Conservation (phyloP, 2,329 filamentous ascomycete species). For the Colletotrichum sp. region DNA sequence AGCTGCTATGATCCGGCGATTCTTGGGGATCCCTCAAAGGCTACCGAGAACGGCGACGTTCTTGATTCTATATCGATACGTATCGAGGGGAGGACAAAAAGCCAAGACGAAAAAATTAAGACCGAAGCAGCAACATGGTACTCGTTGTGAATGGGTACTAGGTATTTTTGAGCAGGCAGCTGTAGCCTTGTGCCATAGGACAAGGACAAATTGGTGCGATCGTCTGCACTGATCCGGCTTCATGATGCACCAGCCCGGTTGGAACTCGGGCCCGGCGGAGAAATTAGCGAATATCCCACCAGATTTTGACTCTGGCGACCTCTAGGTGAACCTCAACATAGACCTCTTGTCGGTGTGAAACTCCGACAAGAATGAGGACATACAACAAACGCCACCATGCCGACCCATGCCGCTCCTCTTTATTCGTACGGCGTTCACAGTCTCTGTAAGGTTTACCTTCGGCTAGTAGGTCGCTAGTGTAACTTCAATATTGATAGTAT, state of each 20-base stretch:
- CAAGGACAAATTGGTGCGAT: neutral
- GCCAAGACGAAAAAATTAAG: no score
- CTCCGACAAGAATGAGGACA: neutral
- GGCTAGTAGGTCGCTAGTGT: neutral
- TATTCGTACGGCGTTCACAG: neutral
- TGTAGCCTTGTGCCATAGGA: neutral
- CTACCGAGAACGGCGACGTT: no score
- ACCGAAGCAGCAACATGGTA: neutral
- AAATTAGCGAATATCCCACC: neutral
- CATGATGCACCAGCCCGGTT: neutral
- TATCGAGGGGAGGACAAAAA: no score
- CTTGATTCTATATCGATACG: no score
- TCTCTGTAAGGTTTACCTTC: neutral
- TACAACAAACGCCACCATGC: neutral
- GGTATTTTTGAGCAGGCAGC: neutral
- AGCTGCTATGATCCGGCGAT: no score
- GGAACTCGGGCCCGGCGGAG: fast-evolving
- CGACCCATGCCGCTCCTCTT: neutral
- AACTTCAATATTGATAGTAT: neutral
- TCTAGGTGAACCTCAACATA: neutral
- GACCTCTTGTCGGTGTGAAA: neutral
- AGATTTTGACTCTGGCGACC: neutral
- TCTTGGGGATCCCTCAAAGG: no score
- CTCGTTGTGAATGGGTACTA: neutral
- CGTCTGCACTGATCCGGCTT: neutral